Conservation (phyloP, 2,329 filamentous ascomycete genomes). For the Xylogone sp. region DNA sequence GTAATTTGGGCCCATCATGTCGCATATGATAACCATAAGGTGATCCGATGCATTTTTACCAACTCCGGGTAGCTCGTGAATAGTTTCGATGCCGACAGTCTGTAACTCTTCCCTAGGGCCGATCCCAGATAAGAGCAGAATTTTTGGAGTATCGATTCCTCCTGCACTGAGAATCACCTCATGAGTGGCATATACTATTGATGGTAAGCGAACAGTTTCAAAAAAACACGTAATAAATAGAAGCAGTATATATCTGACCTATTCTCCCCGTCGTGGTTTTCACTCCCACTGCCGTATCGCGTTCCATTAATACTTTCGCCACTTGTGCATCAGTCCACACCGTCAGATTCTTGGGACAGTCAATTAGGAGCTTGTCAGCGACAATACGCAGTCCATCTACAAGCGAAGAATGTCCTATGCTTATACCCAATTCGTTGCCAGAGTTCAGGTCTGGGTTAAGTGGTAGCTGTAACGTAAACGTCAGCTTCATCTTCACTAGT, state of each 20-base stretch:
- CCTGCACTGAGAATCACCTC: constrained; percentile 48
- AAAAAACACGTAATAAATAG: constrained; percentile 36
- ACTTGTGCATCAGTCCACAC: constrained; percentile 45
- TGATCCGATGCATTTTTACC: constrained; percentile 46
- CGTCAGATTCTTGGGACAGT: constrained; percentile 48
- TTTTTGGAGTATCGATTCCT: constrained; percentile 46
- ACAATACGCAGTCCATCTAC: constrained; percentile 40
- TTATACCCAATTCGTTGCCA: constrained; percentile 53
- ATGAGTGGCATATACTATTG: constrained; percentile 11
- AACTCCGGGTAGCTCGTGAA: constrained; percentile 45
- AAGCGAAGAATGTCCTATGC: constrained; percentile 42
- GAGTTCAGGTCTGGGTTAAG: constrained; percentile 53
- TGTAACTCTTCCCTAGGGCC: constrained; percentile 40
- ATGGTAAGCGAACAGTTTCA: constrained; percentile 21
- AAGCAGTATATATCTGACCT: constrained; percentile 39
- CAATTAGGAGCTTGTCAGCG: constrained; percentile 25
- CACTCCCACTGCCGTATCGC: constrained; percentile 39
- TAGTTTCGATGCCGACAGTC: constrained; percentile 39
- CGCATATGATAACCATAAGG: constrained; percentile 5
- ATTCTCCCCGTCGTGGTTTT: constrained; percentile 32
- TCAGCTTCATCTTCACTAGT: no score
- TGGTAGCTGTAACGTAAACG: constrained; percentile 25
- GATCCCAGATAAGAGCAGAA: constrained; percentile 46
- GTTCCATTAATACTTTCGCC: constrained; percentile 40
- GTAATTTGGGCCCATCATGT: constrained; percentile 1